Evolutionary conservation across 2,329 filamentous ascomycete genomes (phyloP).

Genomic region (Fusarium foetens): DNA sequence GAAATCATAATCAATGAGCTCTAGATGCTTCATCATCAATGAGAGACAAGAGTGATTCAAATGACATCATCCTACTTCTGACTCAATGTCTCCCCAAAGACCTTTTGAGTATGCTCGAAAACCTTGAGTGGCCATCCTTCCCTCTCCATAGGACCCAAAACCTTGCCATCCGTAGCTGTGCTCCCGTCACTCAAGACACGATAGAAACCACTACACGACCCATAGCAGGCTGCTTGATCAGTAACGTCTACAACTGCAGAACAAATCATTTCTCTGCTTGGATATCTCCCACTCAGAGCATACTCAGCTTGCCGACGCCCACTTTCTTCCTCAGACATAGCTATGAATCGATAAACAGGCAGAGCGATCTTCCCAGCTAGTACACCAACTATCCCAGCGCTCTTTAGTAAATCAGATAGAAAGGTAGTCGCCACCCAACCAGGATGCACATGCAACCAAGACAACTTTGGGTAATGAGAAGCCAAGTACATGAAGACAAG

Average conservation of each 20-base stretch:
- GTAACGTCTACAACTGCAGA: background rate
- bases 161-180: background rate
- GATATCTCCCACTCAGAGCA: background rate
- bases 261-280: background rate
- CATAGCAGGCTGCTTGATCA: background rate
- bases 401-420: background rate
- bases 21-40: too few species aligned
- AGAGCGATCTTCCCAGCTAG: background rate
- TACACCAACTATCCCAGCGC: background rate
- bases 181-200: background rate
- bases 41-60: background rate
- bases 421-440: background rate
- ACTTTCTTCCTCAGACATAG: background rate
- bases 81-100: background rate
- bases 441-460: background rate
- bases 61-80: background rate
- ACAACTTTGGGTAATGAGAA: background rate
- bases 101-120: background rate
- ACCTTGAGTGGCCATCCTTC: background rate
- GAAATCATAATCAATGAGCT: accelerated
- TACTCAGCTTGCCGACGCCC: background rate
- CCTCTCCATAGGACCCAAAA: background rate
- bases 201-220: background rate
- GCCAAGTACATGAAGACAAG: background rate
- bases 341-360: background rate